Conservation (phyloP, 192 early-diverging fungal species). For the Geosiphon pyriformis region DNA sequence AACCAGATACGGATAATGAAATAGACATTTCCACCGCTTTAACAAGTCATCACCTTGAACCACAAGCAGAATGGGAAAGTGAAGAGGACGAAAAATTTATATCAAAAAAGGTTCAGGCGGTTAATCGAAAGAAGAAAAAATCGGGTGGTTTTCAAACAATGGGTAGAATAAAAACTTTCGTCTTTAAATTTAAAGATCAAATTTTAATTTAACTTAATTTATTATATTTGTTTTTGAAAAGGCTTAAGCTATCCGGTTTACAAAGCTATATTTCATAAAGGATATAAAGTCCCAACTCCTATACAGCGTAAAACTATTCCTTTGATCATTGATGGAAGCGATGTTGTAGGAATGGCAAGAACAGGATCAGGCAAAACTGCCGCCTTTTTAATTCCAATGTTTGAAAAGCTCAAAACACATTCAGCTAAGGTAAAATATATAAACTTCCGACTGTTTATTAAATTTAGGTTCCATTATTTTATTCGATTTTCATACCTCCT, state of each 20-base stretch:
- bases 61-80: no score
- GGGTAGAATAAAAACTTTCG: conserved; percentile 45
- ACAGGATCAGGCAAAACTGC: conserved; percentile 98
- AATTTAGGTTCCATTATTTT: no score
- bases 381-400: conserved; percentile 88
- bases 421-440: conserved; percentile 75
- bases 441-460: no score
- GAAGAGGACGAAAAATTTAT: conserved; percentile 36
- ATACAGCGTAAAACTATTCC: conserved; percentile 96
- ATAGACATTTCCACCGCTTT: no score
- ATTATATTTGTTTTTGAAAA: conserved; percentile 25
- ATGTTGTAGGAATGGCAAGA: conserved; percentile 97
- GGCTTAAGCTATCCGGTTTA: conserved; percentile 77
- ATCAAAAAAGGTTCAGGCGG: conserved; percentile 47
- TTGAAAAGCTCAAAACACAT: conserved; percentile 82
- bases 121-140: conserved; percentile 91
- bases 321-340: conserved; percentile 80
- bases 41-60: no score
- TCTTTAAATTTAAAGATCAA: background rate
- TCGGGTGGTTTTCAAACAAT: conserved; percentile 98
- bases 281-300: conserved; percentile 97
- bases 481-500: no score
- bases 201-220: background rate
- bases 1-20: no score
- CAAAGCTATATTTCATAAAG: conserved; percentile 85